Percentiles rank a stretch among this genome's conserved stretches.
Conservation (phyloP, 2,329 filamentous ascomycete genomes). For the Fusarium austroafricanum region DNA sequence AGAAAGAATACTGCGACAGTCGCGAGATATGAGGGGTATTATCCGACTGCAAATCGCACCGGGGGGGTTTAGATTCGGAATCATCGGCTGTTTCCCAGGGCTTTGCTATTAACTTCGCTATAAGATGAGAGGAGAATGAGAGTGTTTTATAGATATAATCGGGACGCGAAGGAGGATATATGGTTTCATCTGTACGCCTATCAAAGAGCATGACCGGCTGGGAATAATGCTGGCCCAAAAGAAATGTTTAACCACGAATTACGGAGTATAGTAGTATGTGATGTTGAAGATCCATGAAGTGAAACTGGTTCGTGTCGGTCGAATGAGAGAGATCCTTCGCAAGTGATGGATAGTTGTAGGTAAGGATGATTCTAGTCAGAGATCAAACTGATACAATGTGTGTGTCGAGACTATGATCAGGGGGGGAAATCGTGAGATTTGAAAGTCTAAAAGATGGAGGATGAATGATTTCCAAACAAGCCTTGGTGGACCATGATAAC, state of each 20-base stretch:
- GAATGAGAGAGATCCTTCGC: conserved; percentile 1
- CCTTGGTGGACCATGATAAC: not conserved
- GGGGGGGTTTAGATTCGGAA: conserved; percentile 8
- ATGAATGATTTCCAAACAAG: not conserved
- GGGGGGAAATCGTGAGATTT: not conserved
- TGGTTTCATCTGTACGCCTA: conserved; percentile 30
- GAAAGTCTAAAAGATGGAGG: conserved; percentile 10
- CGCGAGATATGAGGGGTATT: conserved; percentile 1
- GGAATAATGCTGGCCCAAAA: conserved; percentile 2
- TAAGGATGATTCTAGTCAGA: conserved; percentile 1
- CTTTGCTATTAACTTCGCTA: not conserved
- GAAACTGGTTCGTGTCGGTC: conserved; percentile 12
- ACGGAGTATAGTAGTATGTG: no score
- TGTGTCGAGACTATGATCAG: conserved; percentile 12
- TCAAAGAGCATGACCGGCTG: conserved; percentile 1
- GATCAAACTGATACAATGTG: conserved; percentile 19
- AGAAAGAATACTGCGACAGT: conserved; percentile 23
- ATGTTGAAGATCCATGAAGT: not conserved
- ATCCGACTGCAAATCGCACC: not conserved
- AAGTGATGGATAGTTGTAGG: not conserved
- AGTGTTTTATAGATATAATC: conserved; percentile 25
- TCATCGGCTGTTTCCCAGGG: not conserved
- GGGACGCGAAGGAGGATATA: conserved; percentile 11
- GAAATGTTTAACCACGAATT: conserved; percentile 7
- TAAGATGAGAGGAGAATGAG: conserved; percentile 11